These are phyloP conservation scores for Aspergillus nomiae DNA, from an alignment of 2,329 filamentous ascomycete genomes.

Conservation along the genomic window DNA sequence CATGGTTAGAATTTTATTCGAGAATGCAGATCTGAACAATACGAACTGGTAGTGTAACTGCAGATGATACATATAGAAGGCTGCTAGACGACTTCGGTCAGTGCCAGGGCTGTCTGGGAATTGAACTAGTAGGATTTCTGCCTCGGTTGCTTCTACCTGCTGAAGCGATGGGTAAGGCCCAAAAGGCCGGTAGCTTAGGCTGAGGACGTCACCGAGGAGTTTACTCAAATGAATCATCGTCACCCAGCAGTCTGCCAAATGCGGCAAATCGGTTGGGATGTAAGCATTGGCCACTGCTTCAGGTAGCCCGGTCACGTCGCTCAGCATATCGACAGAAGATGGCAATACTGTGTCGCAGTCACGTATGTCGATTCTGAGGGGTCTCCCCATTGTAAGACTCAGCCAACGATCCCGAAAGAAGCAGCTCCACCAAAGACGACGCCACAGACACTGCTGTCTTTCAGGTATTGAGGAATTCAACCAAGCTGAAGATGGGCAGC, in stretches of 20 bases:
- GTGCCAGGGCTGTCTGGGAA: constrained; percentile 21
- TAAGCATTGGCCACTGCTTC: constrained; percentile 13
- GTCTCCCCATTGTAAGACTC: constrained; percentile 42
- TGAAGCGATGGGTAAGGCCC: constrained; percentile 18
- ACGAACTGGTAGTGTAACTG: constrained; percentile 33
- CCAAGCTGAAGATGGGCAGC: constrained; percentile 22
- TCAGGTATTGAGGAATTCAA: constrained; percentile 23
- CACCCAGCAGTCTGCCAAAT: constrained; percentile 29
- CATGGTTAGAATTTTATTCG: constrained; percentile 5
- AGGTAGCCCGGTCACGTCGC: constrained; percentile 21
- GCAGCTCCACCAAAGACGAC: constrained; percentile 46
- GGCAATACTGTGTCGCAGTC: constrained; percentile 41
- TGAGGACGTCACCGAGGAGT: constrained; percentile 27
- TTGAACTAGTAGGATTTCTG: constrained; percentile 18
- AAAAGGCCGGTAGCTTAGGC: constrained; percentile 26
- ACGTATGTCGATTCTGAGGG: constrained; percentile 41
- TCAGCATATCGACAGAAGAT: constrained; percentile 27
- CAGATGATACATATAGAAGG: constrained; percentile 28
- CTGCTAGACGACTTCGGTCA: constrained; percentile 12
- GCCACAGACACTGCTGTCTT: constrained; percentile 34
- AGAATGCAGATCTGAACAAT: neutral
- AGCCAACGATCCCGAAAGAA: constrained; percentile 47
- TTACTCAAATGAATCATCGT: constrained; percentile 29
- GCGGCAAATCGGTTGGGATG: constrained; percentile 24
- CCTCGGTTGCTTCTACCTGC: constrained; percentile 26